Evolutionary conservation across 2,329 filamentous ascomycete species (phyloP), one percentile per base, ranked within the genome.

Genomic region (Talaromyces islandicus): DNA sequence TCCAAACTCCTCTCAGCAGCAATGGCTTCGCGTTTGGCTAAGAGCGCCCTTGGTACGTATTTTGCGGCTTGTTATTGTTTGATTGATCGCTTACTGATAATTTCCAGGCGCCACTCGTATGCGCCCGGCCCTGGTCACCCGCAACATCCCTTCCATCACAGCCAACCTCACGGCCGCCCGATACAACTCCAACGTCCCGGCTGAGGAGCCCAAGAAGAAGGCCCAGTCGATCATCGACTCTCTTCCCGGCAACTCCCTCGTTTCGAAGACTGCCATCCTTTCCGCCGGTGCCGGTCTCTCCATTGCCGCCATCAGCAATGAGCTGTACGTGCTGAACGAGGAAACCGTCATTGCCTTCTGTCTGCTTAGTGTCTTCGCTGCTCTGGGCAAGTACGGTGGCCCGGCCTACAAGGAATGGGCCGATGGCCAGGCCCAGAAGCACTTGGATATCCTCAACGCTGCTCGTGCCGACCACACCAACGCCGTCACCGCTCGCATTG

Each of bases 311-410:
- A 92, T 99, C 81, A 95, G 90, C 88, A 99, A 96, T 82, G 94
- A 99, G 86, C 92, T 97, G 84, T 97, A 97, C 81, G 92, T 99
- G 77, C 85, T 99, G 81, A 99, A 99, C 83, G 94, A 99, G 85
- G 94, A 99, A 84, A 90, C 92, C 65, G 90, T 99, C 75, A 90
- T 96, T 74, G 90, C 91, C 68, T 86, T 99, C 81, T 94, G 90
- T 78, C 84, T 99, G 72, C 83, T 97, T 75, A 91, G 89, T 76
- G 90, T 97, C 75, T 99, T 96, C 89, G 88, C 84, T 73, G 91
- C 88, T 64, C 85, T 96, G 71, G 93, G 91, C 82, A 94, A 95
- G 81, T 97, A 91, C 77, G 92, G 90, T 73, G 94, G 93, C 59
- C 94, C 94, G 63, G 83, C 88, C 78, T 97, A 97, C 86, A 87